Evolutionary conservation across 768 basidiomycete species (phyloP).

Genomic region (Daedaleopsis nitida): DNA sequence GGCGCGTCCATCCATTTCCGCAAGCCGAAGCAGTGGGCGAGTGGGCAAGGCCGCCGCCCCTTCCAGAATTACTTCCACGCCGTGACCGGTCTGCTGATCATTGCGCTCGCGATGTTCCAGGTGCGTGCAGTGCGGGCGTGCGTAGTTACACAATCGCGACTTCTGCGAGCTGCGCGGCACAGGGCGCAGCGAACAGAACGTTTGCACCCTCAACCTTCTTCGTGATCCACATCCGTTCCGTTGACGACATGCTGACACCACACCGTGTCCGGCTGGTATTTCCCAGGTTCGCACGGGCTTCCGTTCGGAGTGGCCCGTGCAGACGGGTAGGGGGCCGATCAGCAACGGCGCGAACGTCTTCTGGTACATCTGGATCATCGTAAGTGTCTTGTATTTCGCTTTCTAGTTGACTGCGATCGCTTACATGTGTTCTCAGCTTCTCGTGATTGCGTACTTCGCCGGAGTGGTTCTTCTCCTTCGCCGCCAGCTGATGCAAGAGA

Average conservation of each 20-base stretch:
- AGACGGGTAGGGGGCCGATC: constrained; percentile 29
- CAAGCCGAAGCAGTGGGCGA: constrained; percentile 40
- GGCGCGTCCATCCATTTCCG: constrained; percentile 54
- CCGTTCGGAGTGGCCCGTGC: constrained; percentile 33
- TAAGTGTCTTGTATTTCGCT: constrained; percentile 26
- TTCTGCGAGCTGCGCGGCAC: background rate
- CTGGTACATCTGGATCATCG: constrained; percentile 47
- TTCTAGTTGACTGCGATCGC: constrained; percentile 35
- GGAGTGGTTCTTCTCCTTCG: constrained; percentile 29
- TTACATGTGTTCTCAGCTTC: constrained; percentile 26
- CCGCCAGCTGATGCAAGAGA: constrained; percentile 32
- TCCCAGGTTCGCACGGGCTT: constrained; percentile 42
- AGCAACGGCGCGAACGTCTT: constrained; percentile 27
- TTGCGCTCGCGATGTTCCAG: constrained; percentile 52
- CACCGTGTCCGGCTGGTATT: background rate
- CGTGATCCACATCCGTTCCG: background rate
- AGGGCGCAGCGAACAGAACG: background rate
- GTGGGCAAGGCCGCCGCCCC: constrained; percentile 37
- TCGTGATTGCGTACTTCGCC: constrained; percentile 31
- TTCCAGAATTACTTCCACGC: constrained; percentile 45
- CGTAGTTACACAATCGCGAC: background rate
- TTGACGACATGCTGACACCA: background rate
- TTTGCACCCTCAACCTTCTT: background rate
- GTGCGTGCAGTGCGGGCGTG: constrained; percentile 19
- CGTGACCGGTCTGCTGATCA: constrained; percentile 52